Percentiles rank a stretch among this genome's conserved stretches.
These are phyloP conservation scores for Bothriochloa decipiens DNA, from an alignment of 176 grass and related monocot genomes.

Conservation along the genomic window DNA sequence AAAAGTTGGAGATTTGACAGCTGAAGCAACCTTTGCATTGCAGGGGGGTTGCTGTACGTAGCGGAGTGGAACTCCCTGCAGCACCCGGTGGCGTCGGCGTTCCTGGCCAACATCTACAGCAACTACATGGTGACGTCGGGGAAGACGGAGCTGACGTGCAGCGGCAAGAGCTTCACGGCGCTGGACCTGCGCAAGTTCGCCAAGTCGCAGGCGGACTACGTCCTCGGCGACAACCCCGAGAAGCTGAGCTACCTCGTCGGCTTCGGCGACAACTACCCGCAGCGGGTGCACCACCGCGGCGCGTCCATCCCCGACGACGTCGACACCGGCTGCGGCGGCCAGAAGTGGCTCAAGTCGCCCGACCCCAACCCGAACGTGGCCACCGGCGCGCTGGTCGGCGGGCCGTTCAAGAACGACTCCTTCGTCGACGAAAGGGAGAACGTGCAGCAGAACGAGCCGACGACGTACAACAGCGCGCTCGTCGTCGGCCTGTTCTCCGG, in stretches of 20 bases:
- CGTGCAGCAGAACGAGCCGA: constrained; percentile 66
- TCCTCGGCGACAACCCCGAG: constrained; percentile 75
- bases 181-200: constrained; percentile 73
- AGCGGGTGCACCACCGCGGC: constrained; percentile 74
- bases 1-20: background rate
- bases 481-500: constrained; percentile 65
- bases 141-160: constrained; percentile 56
- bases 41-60: constrained; percentile 69
- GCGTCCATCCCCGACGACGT: constrained; percentile 69
- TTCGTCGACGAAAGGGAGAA: constrained; percentile 64
- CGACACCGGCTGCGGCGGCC: constrained; percentile 59
- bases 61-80: constrained; percentile 76
- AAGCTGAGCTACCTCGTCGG: constrained; percentile 88
- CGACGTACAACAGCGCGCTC: constrained; percentile 68
- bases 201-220: constrained; percentile 67
- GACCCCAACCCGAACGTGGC: constrained; percentile 70
- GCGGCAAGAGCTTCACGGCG: constrained; percentile 52
- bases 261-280: constrained; percentile 63
- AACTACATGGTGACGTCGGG: constrained; percentile 69
- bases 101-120: constrained; percentile 67
- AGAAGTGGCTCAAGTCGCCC: constrained; percentile 57
- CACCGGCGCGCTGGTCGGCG: constrained; percentile 66
- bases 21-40: background rate
- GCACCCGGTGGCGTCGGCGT: constrained; percentile 73
- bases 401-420: constrained; percentile 71